A percentile compares a stretch with the other conserved stretches of the same genome.
These are phyloP conservation scores for Dioscorea alata DNA, from an alignment of 106 monocot genomes.

Conservation along the genomic window DNA sequence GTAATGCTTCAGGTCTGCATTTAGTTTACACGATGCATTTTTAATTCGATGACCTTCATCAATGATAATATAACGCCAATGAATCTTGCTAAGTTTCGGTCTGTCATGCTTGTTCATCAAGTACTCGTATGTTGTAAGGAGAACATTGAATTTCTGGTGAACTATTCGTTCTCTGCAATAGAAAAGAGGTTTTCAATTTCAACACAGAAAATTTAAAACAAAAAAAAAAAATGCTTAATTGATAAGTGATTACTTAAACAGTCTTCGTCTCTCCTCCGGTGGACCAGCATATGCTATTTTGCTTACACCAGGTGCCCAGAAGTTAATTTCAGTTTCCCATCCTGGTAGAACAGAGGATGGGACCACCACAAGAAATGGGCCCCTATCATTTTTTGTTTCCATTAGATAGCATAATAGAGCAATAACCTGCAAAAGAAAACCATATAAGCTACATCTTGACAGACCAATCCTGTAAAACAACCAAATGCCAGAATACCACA, in stretches of 20 bases:
- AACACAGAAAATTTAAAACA: not conserved
- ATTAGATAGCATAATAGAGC: constrained; percentile 93
- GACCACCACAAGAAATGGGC: constrained; percentile 96
- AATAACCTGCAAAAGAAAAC: constrained; percentile 66
- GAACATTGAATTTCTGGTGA: constrained; percentile 94
- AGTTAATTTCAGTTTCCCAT: constrained; percentile 86
- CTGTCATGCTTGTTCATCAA: constrained; percentile 99
- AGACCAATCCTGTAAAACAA: not conserved
- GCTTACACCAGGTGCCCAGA: constrained; percentile 91
- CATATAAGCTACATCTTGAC: not conserved
- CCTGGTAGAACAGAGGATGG: constrained; percentile 97
- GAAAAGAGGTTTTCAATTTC: constrained; percentile 16
- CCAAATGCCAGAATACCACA: not conserved
- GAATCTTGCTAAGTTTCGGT: constrained; percentile 93
- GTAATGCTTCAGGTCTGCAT: constrained; percentile 97
- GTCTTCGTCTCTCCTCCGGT: constrained; percentile 89
- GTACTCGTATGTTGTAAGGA: constrained; percentile 95
- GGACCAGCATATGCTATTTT: constrained; percentile 86
- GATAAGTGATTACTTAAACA: constrained; percentile 63
- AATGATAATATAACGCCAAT: constrained; percentile 99
- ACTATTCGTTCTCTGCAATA: constrained; percentile 79
- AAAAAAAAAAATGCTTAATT: not conserved
- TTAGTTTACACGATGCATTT: constrained; percentile 99
- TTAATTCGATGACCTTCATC: constrained; percentile 99
- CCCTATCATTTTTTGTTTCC: constrained; percentile 95